phyloP scores from a whole-genome alignment of 768 basidiomycete genomes.

The Naematelia encephala region DNA sequence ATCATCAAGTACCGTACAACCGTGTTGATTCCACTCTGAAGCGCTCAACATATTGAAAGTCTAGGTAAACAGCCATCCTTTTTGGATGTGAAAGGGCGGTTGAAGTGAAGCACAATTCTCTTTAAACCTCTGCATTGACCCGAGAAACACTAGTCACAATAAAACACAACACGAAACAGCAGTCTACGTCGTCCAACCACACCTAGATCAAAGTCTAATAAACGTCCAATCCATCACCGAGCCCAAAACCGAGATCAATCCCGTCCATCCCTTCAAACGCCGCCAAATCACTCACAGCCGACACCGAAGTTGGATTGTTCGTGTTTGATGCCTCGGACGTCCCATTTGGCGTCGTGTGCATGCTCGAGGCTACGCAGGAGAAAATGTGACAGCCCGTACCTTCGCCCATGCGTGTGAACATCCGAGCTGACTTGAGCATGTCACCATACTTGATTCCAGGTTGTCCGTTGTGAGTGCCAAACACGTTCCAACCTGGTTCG shows the following conservation, averaged over 20 bases:
- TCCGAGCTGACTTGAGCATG: conserved; percentile 46
- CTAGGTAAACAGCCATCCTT: too few species aligned
- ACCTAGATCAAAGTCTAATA: too few species aligned
- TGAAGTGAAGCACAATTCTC: too few species aligned
- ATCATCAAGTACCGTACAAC: too few species aligned
- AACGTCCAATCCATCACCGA: background rate
- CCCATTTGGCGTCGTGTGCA: background rate
- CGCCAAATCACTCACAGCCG: background rate
- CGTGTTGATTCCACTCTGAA: too few species aligned
- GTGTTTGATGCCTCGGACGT: background rate
- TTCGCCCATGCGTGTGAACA: conserved; percentile 48
- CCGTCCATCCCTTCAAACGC: conserved; percentile 1
- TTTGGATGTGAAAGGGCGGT: too few species aligned
- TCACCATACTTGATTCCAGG: conserved; percentile 39
- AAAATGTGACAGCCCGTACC: conserved; percentile 12
- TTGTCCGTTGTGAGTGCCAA: conserved; percentile 4
- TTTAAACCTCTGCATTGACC: too few species aligned
- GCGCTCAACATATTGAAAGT: too few species aligned
- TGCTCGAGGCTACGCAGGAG: background rate
- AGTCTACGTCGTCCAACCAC: too few species aligned
- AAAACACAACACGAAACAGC: too few species aligned
- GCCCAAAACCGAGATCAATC: background rate
- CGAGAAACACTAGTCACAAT: too few species aligned
- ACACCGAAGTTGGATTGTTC: background rate
- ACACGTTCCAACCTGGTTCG: conserved; percentile 32